Conservation (phyloP, 345 rosid genomes). For the Erodium maritimum region DNA sequence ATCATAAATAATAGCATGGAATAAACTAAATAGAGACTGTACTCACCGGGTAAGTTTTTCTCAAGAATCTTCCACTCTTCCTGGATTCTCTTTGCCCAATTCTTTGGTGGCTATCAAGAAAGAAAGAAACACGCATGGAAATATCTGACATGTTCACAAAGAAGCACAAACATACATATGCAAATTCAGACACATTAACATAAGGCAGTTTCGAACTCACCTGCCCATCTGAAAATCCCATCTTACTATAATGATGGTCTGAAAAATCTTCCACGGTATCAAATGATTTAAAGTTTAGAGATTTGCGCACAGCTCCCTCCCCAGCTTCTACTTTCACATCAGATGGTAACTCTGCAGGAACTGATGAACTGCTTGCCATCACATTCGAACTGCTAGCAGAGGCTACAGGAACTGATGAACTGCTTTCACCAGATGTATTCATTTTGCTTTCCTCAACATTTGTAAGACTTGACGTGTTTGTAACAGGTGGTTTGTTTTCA, state of each 20-base stretch:
- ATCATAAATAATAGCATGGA: not conserved
- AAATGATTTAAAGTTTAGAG: conserved; percentile 28
- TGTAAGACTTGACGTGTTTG: conserved; percentile 7
- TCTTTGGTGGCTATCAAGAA: conserved; percentile 21
- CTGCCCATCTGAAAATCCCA: conserved; percentile 15
- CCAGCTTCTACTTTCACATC: conserved; percentile 15
- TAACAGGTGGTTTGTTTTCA: not conserved
- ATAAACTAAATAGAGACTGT: not conserved
- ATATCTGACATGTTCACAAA: not conserved
- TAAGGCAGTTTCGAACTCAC: conserved; percentile 7
- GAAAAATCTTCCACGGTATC: conserved; percentile 40
- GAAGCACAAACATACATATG: not conserved
- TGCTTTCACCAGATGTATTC: conserved; percentile 10
- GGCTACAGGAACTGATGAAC: too few species aligned
- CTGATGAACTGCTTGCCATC: conserved; percentile 17
- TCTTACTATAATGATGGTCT: conserved; percentile 31
- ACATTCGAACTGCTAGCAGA: conserved; percentile 4
- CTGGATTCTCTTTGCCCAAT: conserved; percentile 41
- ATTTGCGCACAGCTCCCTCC: conserved; percentile 11
- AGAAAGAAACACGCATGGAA: not conserved
- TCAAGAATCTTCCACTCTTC: conserved; percentile 48
- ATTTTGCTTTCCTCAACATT: conserved; percentile 11
- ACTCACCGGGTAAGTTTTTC: conserved; percentile 40
- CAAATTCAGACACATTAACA: conserved; percentile 5
- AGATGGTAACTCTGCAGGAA: conserved; percentile 16